These are phyloP conservation scores for Cocos nucifera DNA, from an alignment of 176 grass and related monocot species.

Conservation along the genomic window DNA sequence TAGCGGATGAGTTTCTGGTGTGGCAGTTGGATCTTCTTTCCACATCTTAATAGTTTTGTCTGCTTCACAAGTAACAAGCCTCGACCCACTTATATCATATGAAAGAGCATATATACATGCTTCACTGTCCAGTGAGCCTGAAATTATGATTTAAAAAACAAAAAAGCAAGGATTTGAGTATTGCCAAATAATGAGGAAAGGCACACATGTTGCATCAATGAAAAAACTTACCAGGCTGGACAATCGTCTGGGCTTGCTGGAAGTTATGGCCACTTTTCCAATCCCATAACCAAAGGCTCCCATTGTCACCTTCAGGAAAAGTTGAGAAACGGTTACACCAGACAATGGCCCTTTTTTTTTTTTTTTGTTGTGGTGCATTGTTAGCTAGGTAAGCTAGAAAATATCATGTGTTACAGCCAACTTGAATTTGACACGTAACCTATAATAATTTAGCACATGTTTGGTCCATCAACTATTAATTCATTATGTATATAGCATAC, in stretches of 20 bases:
- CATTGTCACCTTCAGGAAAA: conserved; percentile 75
- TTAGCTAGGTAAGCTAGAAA: neutral
- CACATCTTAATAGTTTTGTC: conserved; percentile 99
- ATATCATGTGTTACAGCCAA: no score
- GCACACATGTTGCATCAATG: neutral
- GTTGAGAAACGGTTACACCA: neutral
- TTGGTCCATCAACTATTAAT: neutral
- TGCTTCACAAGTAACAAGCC: conserved; percentile 81
- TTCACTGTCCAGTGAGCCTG: conserved; percentile 92
- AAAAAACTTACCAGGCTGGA: conserved; percentile 65
- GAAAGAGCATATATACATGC: conserved; percentile 88
- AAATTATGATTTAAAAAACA: neutral
- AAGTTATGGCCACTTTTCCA: conserved; percentile 99
- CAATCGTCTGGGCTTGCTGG: conserved; percentile 87
- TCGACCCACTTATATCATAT: conserved; percentile 72
- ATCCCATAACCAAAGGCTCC: conserved; percentile 99
- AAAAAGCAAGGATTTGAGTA: no score
- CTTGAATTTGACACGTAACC: no score
- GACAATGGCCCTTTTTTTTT: neutral
- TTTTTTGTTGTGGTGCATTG: neutral
- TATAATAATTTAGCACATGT: no score
- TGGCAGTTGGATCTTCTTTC: conserved; percentile 80
- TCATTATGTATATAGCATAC: conserved; percentile 21
- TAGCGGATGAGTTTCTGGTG: conserved; percentile 72
- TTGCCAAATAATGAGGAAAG: no score